Percentiles rank a stretch among this genome's conserved stretches.
Conservation (phyloP, 2,329 filamentous ascomycete genomes). For the Dothidotthia symphoricarpi region DNA sequence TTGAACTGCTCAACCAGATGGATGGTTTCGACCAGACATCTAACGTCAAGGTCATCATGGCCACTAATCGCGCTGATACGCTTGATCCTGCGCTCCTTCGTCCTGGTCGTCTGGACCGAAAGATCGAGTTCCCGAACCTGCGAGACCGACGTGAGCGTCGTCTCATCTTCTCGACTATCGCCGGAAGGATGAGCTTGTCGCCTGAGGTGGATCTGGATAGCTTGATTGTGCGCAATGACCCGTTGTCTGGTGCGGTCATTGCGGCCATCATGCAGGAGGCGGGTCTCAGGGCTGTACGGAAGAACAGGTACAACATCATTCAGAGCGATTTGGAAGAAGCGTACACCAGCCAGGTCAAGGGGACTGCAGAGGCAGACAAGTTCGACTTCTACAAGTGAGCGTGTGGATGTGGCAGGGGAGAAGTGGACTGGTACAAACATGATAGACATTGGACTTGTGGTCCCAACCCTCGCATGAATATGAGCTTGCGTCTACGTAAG, state of each 20-base stretch:
- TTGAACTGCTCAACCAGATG: conserved; percentile 99
- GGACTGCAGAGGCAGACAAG: conserved; percentile 65
- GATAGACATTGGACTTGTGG: too few relatives aligned
- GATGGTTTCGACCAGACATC: conserved; percentile 98
- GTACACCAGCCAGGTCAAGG: conserved; percentile 96
- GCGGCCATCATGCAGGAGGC: conserved; percentile 99
- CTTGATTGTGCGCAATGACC: conserved; percentile 94
- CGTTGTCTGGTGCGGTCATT: conserved; percentile 90
- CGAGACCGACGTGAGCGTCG: conserved; percentile 91
- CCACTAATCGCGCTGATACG: conserved; percentile 96
- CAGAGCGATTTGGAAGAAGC: conserved; percentile 95
- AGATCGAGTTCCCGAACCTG: conserved; percentile 97
- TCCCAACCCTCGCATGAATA: too few relatives aligned
- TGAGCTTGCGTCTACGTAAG: too few relatives aligned
- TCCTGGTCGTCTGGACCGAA: conserved; percentile 91
- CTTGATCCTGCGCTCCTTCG: conserved; percentile 92
- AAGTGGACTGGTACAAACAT: background rate
- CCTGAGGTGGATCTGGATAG: conserved; percentile 96
- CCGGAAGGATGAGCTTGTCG: conserved; percentile 92
- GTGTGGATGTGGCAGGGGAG: background rate
- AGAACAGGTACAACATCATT: conserved; percentile 99
- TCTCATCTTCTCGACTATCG: conserved; percentile 97
- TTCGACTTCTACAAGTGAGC: conserved; percentile 65
- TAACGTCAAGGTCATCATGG: conserved; percentile 99
- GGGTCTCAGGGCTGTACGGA: conserved; percentile 86